Evolutionary conservation across 805 yeast genomes (phyloP).

Genomic region (Nakazawaea pomicola): DNA sequence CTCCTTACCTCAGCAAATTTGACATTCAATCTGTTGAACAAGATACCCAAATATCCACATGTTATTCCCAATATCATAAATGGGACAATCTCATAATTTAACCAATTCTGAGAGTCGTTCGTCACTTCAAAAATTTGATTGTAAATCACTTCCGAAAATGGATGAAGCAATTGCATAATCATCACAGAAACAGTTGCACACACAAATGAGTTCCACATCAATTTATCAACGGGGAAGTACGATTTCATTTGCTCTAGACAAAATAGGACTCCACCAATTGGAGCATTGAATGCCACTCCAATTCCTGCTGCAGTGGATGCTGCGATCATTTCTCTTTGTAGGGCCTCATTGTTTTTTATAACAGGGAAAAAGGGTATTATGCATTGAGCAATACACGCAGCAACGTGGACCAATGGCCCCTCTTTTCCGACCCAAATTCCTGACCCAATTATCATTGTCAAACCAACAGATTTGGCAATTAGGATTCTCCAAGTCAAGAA

Average conservation of each 20-base stretch:
- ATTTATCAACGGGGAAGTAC: conserved; percentile 54
- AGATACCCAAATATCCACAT: conserved; percentile 65
- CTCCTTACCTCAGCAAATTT: conserved; percentile 32
- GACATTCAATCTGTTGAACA: conserved; percentile 44
- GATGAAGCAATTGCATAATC: conserved; percentile 46
- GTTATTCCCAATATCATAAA: conserved; percentile 63
- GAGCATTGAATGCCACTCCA: conserved; percentile 80
- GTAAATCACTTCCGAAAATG: conserved; percentile 38
- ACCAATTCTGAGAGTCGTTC: conserved; percentile 63
- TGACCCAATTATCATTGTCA: conserved; percentile 62
- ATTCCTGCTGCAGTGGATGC: conserved; percentile 85
- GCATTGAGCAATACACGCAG: conserved; percentile 51
- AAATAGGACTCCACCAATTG: conserved; percentile 83
- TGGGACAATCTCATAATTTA: conserved; percentile 64
- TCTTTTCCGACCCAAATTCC: conserved; percentile 85
- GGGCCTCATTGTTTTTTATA: conserved; percentile 45
- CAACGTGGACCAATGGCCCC: conserved; percentile 80
- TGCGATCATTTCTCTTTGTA: conserved; percentile 57
- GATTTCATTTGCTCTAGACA: conserved; percentile 65
- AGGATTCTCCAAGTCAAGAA: conserved; percentile 51
- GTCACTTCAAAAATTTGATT: conserved; percentile 53
- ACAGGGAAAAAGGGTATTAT: conserved; percentile 29
- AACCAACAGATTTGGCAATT: conserved; percentile 50
- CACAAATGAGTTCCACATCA: conserved; percentile 82
- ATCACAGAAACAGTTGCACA: conserved; percentile 72